A percentile compares a stretch with the other conserved stretches of the same genome.
Conservation (phyloP, 1,284 basidiomycete genomes). For the Trichosporon coremiiforme region DNA sequence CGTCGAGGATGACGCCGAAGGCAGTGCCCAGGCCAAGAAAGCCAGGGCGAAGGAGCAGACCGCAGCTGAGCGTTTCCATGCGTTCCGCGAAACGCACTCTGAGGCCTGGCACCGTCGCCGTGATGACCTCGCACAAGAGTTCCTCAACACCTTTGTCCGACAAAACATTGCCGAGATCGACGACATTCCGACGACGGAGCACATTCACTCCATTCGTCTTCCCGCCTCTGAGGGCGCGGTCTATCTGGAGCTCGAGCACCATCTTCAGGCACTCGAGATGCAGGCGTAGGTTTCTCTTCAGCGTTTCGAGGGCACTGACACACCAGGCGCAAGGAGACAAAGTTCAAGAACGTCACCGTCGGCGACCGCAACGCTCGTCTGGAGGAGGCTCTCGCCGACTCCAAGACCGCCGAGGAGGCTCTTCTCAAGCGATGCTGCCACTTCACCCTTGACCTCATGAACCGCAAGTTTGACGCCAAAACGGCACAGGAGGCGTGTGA, state of each 20-base stretch:
- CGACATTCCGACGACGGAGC: slow-evolving; percentile 79
- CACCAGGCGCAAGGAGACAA: slow-evolving; percentile 73
- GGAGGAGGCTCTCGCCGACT: slow-evolving; percentile 82
- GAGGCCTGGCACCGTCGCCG: slow-evolving; percentile 88
- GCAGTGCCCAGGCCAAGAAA: slow-evolving; percentile 71
- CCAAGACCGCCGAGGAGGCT: slow-evolving; percentile 87
- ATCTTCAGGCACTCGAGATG: slow-evolving; percentile 64
- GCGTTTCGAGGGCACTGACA: slow-evolving; percentile 17
- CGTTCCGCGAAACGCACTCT: slow-evolving; percentile 91
- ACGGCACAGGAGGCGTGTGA: slow-evolving; percentile 84
- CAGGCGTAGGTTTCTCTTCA: slow-evolving; percentile 49
- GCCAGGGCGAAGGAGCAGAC: slow-evolving; percentile 81
- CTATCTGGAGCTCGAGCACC: slow-evolving; percentile 93
- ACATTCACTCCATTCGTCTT: slow-evolving; percentile 69
- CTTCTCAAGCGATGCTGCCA: slow-evolving; percentile 90
- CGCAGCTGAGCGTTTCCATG: slow-evolving; percentile 89
- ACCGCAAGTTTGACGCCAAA: slow-evolving; percentile 60
- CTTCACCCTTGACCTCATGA: slow-evolving; percentile 72
- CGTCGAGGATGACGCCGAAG: slow-evolving; percentile 84
- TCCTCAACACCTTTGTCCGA: slow-evolving; percentile 80
- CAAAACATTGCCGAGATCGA: slow-evolving; percentile 98
- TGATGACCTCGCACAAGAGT: slow-evolving; percentile 77
- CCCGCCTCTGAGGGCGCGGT: slow-evolving; percentile 94
- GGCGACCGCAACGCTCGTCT: slow-evolving; percentile 88
- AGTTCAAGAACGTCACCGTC: slow-evolving; percentile 57